Conservation (phyloP, 306 rosid genomes). For the Leucaena leucocephala region DNA sequence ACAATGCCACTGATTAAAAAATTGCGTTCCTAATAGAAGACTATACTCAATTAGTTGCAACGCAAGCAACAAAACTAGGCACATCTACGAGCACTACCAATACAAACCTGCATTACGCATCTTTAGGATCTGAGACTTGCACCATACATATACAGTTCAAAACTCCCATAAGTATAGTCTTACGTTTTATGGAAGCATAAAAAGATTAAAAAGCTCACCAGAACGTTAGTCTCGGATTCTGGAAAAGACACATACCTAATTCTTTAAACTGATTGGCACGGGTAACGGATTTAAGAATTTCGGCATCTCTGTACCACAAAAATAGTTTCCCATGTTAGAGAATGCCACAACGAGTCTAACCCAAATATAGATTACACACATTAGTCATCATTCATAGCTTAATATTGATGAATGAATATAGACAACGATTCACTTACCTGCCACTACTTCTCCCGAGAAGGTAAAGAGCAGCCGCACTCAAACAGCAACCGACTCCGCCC, state of each 20-base stretch:
- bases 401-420: background rate
- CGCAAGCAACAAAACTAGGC: background rate
- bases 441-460: slow-evolving; percentile 97
- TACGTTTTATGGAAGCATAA: slow-evolving; percentile 16
- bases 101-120: background rate
- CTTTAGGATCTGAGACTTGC: background rate
- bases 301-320: slow-evolving; percentile 72
- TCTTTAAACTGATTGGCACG: slow-evolving; percentile 90
- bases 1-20: background rate
- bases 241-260: slow-evolving; percentile 57
- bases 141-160: slow-evolving; percentile 7
- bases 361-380: background rate
- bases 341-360: background rate
- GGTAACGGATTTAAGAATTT: slow-evolving; percentile 71
- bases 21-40: background rate
- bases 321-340: background rate
- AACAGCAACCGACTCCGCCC: slow-evolving; percentile 93
- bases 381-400: background rate
- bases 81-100: slow-evolving; percentile 5
- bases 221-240: slow-evolving; percentile 3
- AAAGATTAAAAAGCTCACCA: slow-evolving; percentile 9
- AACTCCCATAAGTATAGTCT: background rate
- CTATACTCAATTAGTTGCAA: background rate
- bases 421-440: slow-evolving; percentile 50
- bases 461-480: slow-evolving; percentile 95